A percentile compares a stretch with the other conserved stretches of the same genome.
These are phyloP conservation scores for Apophysomyces variabilis DNA, from an alignment of 371 early-diverging fungal genomes.

Conservation along the genomic window DNA sequence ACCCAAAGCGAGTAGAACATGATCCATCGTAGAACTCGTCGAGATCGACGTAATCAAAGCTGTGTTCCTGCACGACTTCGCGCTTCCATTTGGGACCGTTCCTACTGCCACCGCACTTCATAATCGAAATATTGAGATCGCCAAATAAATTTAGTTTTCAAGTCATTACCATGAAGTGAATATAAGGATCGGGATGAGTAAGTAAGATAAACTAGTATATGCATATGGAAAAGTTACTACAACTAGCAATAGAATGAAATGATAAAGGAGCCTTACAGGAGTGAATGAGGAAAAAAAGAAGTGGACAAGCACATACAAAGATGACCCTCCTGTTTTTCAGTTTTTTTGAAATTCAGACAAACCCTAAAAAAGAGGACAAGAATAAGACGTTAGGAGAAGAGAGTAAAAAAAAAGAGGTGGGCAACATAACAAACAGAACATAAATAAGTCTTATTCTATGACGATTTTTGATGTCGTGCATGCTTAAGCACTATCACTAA, in stretches of 20 bases:
- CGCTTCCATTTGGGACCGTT: slow-evolving; percentile 76
- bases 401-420: neutral
- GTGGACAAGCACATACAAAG: neutral
- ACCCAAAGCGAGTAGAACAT: slow-evolving; percentile 51
- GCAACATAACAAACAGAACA: too few species aligned
- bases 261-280: slow-evolving; percentile 7
- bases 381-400: neutral
- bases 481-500: too few species aligned
- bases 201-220: neutral
- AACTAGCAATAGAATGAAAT: neutral
- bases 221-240: neutral
- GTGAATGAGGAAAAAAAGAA: slow-evolving; percentile 7
- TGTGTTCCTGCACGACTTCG: slow-evolving; percentile 85
- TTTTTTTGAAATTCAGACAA: neutral
- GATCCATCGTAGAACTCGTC: slow-evolving; percentile 74
- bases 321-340: slow-evolving; percentile 1
- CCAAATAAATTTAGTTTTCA: neutral
- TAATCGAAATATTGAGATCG: neutral
- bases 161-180: neutral
- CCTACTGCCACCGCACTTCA: slow-evolving; percentile 4
- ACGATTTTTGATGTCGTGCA: neutral
- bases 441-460: neutral
- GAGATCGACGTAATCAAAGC: slow-evolving; percentile 88
- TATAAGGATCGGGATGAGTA: slow-evolving; percentile 4
- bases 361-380: slow-evolving; percentile 9